Evolutionary conservation across 83 land plant species (phyloP).

Genomic region (Thuja plicata): DNA sequence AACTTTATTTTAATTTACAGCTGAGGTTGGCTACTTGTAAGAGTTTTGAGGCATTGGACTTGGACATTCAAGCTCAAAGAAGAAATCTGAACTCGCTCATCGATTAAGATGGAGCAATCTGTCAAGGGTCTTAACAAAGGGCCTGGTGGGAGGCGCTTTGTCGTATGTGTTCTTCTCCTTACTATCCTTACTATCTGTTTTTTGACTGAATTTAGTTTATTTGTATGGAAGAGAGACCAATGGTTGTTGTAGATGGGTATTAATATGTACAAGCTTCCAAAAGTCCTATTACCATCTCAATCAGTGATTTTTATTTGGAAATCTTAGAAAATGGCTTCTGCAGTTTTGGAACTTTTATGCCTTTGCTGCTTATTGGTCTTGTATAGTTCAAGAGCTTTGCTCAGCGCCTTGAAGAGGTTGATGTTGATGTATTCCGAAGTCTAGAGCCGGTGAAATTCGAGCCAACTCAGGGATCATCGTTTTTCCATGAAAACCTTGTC

Average conservation of each 20-base stretch:
- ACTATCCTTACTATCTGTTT: neutral
- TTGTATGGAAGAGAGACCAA: neutral
- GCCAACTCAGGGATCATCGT: slow-evolving; percentile 76
- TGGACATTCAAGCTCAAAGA: neutral
- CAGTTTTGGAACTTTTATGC: neutral
- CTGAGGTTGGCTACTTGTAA: neutral
- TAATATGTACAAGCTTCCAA: neutral
- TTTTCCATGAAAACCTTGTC: slow-evolving; percentile 71
- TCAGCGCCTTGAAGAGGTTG: slow-evolving; percentile 70
- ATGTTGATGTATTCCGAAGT: slow-evolving; percentile 79
- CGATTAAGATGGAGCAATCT: slow-evolving; percentile 18
- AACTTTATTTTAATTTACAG: neutral
- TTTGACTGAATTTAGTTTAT: neutral
- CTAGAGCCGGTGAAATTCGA: slow-evolving; percentile 67
- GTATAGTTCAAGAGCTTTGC: slow-evolving; percentile 79
- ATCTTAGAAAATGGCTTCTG: neutral
- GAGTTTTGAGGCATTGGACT: neutral
- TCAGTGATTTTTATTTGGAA: neutral
- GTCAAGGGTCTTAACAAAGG: slow-evolving; percentile 76
- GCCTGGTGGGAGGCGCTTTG: slow-evolving; percentile 56
- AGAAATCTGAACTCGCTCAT: neutral
- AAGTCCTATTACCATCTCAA: neutral
- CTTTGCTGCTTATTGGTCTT: neutral
- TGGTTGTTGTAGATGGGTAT: neutral
- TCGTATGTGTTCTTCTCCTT: slow-evolving; percentile 31